Evolutionary conservation across 1,139 yeast species (phyloP).

Genomic region (Candida tetrigidarum): DNA sequence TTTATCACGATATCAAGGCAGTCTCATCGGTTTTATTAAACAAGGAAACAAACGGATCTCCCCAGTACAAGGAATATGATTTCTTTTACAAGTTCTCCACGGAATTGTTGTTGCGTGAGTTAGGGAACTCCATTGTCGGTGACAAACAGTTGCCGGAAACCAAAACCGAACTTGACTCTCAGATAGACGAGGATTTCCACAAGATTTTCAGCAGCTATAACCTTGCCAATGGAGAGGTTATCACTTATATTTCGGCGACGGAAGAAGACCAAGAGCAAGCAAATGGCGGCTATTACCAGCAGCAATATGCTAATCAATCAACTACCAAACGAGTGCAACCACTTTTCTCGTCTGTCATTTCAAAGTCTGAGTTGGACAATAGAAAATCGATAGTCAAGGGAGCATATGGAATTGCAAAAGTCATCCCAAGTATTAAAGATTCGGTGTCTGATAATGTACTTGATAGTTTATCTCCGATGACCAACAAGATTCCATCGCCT

Average conservation of each 20-base stretch:
- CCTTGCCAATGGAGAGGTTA: constrained; percentile 65
- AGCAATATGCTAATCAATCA: constrained; percentile 25
- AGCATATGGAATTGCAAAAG: constrained; percentile 59
- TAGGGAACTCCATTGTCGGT: constrained; percentile 43
- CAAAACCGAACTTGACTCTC: constrained; percentile 34
- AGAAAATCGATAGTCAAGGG: constrained; percentile 64
- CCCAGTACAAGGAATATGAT: constrained; percentile 61
- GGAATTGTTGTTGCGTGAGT: constrained; percentile 75
- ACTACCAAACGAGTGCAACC: constrained; percentile 51
- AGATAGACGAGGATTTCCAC: constrained; percentile 58
- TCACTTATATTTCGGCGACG: constrained; percentile 42
- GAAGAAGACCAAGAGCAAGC: constrained; percentile 32
- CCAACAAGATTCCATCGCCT: constrained; percentile 55
- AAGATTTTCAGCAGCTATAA: constrained; percentile 65
- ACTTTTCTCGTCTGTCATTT: constrained; percentile 67
- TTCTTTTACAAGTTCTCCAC: constrained; percentile 70
- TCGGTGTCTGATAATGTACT: constrained; percentile 39
- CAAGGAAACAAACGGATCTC: constrained; percentile 57
- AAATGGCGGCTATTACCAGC: constrained; percentile 20
- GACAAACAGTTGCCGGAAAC: constrained; percentile 12
- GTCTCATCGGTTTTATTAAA: constrained; percentile 58
- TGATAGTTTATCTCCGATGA: constrained; percentile 54
- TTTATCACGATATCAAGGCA: constrained; percentile 77
- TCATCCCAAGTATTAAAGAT: constrained; percentile 53
- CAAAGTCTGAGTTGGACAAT: constrained; percentile 68